Percentiles rank a stretch among this genome's conserved stretches.
phyloP scores from a whole-genome alignment of 2,329 filamentous ascomycete species.

The Penicillium sp. region DNA sequence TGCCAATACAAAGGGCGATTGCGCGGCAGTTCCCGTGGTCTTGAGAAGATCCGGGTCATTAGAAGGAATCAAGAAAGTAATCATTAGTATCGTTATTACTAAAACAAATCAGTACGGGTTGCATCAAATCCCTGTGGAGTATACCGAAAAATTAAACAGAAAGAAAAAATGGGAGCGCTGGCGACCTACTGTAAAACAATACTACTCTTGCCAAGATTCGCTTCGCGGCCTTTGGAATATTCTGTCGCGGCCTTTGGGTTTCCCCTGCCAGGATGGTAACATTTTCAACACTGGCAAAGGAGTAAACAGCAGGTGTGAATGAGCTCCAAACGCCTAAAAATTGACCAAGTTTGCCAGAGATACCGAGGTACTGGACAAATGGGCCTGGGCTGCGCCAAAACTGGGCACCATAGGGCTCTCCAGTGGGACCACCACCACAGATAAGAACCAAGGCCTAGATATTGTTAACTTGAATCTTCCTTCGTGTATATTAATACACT shows the following conservation, averaged over 20 bases:
- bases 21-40: constrained; percentile 49
- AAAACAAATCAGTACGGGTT: too few relatives aligned
- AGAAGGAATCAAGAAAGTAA: constrained; percentile 43
- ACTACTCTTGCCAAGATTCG: constrained; percentile 55
- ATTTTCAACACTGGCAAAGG: constrained; percentile 45
- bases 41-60: constrained; percentile 48
- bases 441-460: constrained; percentile 40
- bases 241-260: constrained; percentile 50
- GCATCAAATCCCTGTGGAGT: too few relatives aligned
- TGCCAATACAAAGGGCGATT: constrained; percentile 42
- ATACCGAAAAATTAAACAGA: too few relatives aligned
- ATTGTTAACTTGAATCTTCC: too few relatives aligned
- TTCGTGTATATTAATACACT: too few relatives aligned
- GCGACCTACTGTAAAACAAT: constrained; percentile 49
- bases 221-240: constrained; percentile 54
- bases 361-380: constrained; percentile 43
- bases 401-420: constrained; percentile 37
- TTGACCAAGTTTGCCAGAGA: constrained; percentile 44
- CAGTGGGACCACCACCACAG: constrained; percentile 37
- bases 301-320: constrained; percentile 16
- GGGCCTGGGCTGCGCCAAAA: constrained; percentile 46
- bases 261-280: constrained; percentile 52
- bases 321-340: constrained; percentile 44
- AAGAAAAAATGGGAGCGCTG: too few relatives aligned
- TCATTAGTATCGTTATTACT: constrained; percentile 54